phyloP scores from a whole-genome alignment of 2,329 filamentous ascomycete species.

The Phoma sp. region DNA sequence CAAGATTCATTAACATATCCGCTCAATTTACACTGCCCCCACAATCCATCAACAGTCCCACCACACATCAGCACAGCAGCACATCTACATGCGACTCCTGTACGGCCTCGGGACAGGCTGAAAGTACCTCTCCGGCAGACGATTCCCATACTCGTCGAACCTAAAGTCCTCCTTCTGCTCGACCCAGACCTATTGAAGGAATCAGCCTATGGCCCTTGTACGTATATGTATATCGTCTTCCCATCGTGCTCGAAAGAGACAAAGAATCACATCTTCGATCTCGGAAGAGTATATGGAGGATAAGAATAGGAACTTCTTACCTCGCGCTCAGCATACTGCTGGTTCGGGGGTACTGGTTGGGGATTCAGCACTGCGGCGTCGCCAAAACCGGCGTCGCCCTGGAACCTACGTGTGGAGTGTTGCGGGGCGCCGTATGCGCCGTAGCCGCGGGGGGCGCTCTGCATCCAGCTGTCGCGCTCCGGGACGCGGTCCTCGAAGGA shows the following conservation, averaged over 20 bases:
- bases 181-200: slow-evolving; percentile 37
- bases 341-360: slow-evolving; percentile 44
- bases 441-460: slow-evolving; percentile 27
- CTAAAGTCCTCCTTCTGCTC: slow-evolving; percentile 47
- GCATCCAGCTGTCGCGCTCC: slow-evolving; percentile 44
- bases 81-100: slow-evolving; percentile 37
- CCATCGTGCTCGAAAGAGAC: no score
- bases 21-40: no score
- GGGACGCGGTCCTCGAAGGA: slow-evolving; percentile 47
- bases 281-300: background rate
- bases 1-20: no score
- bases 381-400: slow-evolving; percentile 46
- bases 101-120: slow-evolving; percentile 29
- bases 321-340: slow-evolving; percentile 40
- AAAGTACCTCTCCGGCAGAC: slow-evolving; percentile 40
- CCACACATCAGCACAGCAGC: background rate
- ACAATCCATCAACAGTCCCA: no score
- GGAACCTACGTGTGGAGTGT: slow-evolving; percentile 41
- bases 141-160: slow-evolving; percentile 46
- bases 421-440: slow-evolving; percentile 38
- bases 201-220: no score
- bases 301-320: slow-evolving; percentile 24
- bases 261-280: background rate
- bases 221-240: no score
- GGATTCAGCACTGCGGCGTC: slow-evolving; percentile 47